Base-by-base conservation (phyloP, 495 filamentous ascomycete species). In the Talaromyces liani region DNA sequence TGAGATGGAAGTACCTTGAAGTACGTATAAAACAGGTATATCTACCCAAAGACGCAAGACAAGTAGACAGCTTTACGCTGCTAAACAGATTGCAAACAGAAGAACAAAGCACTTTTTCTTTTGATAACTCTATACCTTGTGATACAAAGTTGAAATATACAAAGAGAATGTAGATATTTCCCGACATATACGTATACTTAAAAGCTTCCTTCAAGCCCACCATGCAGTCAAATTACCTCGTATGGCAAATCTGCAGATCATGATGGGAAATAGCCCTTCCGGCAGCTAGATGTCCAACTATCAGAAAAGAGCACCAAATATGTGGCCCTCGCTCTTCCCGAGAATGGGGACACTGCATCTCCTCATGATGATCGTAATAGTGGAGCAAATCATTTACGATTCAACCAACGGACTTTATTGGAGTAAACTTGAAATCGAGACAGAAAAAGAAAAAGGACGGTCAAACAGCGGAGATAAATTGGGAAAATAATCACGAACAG, bases 311-410 rank as follows among this genome's bases (percentile, higher is more conserved):
- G 22, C 51, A 25, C 22, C 24, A 25, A 29, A 55, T 53, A 29
- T 55, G 51, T 49, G 45, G 45, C 6, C 45, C 45, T 49, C 45
- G 51, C 22, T 16, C 51, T 9, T 55, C 25, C 51, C 51, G 51
- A 55, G 51, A 20, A 55, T 55, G 51, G 51, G n/a, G 51, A 55
- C 36, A 53, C 18, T 55, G 51, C 51, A 29, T 55, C 22, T 55
- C 0, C 51, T 55, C 51, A 14, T 10, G 51, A 27, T 55, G 51
- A 55, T 55, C 51, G 20, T 55, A 29, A 55, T 25, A 55, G 51
- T 55, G 51, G 51, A 29, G 51, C 1, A 55, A 55, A 41, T 41
- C 24, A 55, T 14, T 20, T 29, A 9, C 45, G 45, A 49, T 49
- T n/a, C 45, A 49, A 6, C 9, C 45, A 20, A 20, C 6, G 45